Percentiles rank a stretch among this genome's conserved stretches.
These are phyloP conservation scores for Trichoderma hamatum DNA, from an alignment of 2,329 filamentous ascomycete genomes.

Conservation along the genomic window DNA sequence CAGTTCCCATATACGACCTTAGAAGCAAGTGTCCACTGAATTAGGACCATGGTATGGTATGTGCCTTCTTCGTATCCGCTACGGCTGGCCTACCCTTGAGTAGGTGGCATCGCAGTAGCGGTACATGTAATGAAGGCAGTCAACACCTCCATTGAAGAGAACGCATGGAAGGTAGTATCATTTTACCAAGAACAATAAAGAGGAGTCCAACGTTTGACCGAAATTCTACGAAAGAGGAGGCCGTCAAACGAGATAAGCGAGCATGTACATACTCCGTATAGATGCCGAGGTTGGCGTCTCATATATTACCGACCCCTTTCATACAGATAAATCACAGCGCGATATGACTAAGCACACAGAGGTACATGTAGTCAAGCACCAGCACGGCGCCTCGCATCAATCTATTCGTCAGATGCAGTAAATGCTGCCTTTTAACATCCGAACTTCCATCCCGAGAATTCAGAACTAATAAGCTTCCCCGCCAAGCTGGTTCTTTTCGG, in stretches of 20 bases:
- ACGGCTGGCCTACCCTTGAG: neutral
- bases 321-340: neutral
- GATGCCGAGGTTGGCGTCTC: neutral
- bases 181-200: neutral
- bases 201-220: neutral
- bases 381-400: neutral
- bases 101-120: neutral
- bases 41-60: neutral
- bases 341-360: neutral
- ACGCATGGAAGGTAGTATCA: neutral
- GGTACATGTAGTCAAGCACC: neutral
- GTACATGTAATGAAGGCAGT: neutral
- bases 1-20: neutral
- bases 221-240: neutral
- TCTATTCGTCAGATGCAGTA: neutral
- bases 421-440: neutral
- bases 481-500: neutral
- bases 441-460: neutral
- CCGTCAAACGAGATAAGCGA: neutral
- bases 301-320: neutral
- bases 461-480: neutral
- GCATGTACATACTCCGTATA: neutral
- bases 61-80: neutral
- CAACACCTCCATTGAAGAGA: neutral
- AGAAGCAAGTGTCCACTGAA: neutral